These are phyloP conservation scores for Phytophthora melonis DNA, from an alignment of 352 stramenopile species.

Conservation along the genomic window DNA sequence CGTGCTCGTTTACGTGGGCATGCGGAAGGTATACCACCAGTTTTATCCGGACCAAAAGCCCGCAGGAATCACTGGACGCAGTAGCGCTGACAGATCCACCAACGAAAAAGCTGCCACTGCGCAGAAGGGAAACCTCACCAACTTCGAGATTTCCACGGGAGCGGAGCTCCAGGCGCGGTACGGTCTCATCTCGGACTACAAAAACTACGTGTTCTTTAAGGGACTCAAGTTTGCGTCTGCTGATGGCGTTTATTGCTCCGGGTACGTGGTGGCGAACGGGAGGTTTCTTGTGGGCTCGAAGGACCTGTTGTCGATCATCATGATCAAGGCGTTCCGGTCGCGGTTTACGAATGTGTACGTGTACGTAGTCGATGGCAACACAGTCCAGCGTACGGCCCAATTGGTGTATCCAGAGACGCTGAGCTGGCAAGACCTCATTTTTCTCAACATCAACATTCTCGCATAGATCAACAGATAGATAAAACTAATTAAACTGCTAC, in stretches of 20 bases:
- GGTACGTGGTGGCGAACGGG: conserved; percentile 50
- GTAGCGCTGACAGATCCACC: conserved; percentile 17
- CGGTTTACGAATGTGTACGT: conserved; percentile 52
- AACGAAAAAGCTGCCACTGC: conserved; percentile 32
- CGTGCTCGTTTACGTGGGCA: conserved; percentile 22
- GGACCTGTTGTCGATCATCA: conserved; percentile 44
- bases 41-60: conserved; percentile 23
- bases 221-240: conserved; percentile 49
- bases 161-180: conserved; percentile 36
- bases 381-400: conserved; percentile 37
- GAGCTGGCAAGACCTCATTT: conserved; percentile 42
- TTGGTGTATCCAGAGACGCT: conserved; percentile 46
- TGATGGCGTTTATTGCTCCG: conserved; percentile 50
- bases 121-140: conserved; percentile 37
- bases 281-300: conserved; percentile 47
- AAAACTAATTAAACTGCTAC: neutral
- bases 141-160: conserved; percentile 40
- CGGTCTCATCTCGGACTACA: conserved; percentile 43
- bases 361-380: conserved; percentile 42
- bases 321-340: conserved; percentile 47
- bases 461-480: conserved; percentile 18
- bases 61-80: conserved; percentile 12
- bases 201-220: conserved; percentile 48
- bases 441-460: conserved; percentile 43
- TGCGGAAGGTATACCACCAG: conserved; percentile 30